Percentiles rank a stretch among this genome's conserved stretches.
phyloP scores from a whole-genome alignment of 192 early-diverging fungal species.

The Podila horticola region DNA sequence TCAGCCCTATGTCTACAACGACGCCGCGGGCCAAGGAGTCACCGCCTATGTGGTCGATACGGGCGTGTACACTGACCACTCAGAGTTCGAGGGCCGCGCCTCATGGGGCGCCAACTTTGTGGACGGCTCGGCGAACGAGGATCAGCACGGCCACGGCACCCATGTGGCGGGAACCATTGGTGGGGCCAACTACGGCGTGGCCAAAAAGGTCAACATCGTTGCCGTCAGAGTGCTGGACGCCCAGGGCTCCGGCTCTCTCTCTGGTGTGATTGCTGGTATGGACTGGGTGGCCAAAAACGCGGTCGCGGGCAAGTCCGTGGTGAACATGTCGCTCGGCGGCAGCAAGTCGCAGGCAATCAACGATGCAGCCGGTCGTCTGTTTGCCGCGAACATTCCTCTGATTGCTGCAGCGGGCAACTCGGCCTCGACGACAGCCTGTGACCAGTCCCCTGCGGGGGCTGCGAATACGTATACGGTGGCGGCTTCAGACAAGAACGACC shows the following conservation, averaged over 20 bases:
- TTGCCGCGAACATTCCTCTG: conserved; percentile 53
- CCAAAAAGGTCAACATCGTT: conserved; percentile 66
- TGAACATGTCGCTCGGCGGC: conserved; percentile 74
- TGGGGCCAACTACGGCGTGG: conserved; percentile 69
- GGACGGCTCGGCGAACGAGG: conserved; percentile 22
- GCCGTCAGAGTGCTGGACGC: conserved; percentile 69
- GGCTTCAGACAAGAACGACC: conserved; percentile 53
- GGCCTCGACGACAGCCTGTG: conserved; percentile 60
- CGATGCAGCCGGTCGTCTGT: conserved; percentile 42
- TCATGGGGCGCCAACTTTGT: conserved; percentile 52
- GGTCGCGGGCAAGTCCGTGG: conserved; percentile 32
- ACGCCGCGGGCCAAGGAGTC: conserved; percentile 47
- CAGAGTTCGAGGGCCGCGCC: conserved; percentile 63
- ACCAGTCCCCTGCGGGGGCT: conserved; percentile 58
- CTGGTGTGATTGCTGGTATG: conserved; percentile 64
- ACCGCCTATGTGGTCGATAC: conserved; percentile 63
- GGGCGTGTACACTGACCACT: conserved; percentile 55
- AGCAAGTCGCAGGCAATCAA: conserved; percentile 55
- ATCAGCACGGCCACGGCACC: conserved; percentile 66
- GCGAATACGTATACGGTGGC: conserved; percentile 54
- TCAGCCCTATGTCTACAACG: conserved; percentile 39
- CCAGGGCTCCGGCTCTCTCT: conserved; percentile 58
- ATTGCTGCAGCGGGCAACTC: conserved; percentile 72
- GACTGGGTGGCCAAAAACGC: conserved; percentile 48
- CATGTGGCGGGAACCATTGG: conserved; percentile 67